Base-by-base conservation (phyloP, 2,329 filamentous ascomycete species). In the Penicillium sp. region DNA sequence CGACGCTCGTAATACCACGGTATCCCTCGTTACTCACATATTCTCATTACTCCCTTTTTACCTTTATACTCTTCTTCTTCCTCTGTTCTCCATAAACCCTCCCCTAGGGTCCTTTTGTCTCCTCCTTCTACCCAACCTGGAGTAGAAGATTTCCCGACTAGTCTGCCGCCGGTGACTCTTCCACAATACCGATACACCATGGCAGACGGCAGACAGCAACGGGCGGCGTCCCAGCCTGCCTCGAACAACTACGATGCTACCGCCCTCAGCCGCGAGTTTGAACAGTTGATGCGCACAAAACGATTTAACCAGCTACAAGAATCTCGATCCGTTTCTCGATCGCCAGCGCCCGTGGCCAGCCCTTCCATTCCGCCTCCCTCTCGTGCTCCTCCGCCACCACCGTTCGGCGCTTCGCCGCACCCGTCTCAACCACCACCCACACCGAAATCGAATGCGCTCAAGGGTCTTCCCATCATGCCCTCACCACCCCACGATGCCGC, bases 251-350 rank as follows among this genome's bases (percentile, higher is more conserved):
- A 88, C 70, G 89, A 92, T 87, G 91, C 92, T 26, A 83, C 86
- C 68, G 90, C 92, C 58, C 80, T 98, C 68, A 88, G 90, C 51
- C 80, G 89, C 68, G 89, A 91, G 70, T 97, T 97, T 74, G 91
- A 96, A 73, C 89, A 92, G 63, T 80, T 96, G 59, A 82, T 98
- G 70, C 89, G 90, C 73, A 91, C 90, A 56, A 93, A 90, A 80
- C 86, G 92, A 74, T 87, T 96, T 81, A 93, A 91, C 73, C 90
- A 93, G 62, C 82, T 97, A 50, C 87, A 89, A 67, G 84, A 87
- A 54, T 86, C 87, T 33, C 81, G 83, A 60, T 82, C 85, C 33
- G 79, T 82, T 31, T 82, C 81, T 39, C 79, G 81, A 50, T 88
- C 88, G 35, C 88, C 81, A 42, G 79, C 80, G 33, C 73, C 70